Percentiles rank a stretch among this genome's conserved stretches.
Evolutionary conservation across 306 rosid genomes (phyloP).

Genomic region (Neltuma alba): DNA sequence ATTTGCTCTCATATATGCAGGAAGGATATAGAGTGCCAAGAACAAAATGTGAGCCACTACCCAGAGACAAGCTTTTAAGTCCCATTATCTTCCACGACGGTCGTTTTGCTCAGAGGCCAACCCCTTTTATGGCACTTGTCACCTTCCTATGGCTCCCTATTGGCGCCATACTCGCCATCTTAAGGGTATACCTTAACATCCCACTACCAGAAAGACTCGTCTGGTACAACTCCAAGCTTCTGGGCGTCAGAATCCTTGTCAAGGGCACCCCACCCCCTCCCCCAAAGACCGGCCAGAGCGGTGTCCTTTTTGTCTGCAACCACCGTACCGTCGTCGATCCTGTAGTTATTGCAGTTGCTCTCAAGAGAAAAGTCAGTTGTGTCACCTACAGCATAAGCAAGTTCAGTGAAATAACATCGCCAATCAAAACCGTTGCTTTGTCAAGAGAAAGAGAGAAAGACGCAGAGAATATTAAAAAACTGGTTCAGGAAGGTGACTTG

Average conservation of each 20-base stretch:
- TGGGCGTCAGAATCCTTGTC: neutral
- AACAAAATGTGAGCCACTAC: neutral
- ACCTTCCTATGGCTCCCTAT: neutral
- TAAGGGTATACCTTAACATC: neutral
- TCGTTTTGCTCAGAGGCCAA: neutral
- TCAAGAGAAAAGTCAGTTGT: neutral
- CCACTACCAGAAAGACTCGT: neutral
- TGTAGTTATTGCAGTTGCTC: neutral
- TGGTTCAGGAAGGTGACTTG: neutral
- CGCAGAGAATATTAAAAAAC: neutral
- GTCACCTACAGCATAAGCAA: neutral
- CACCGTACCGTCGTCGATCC: neutral
- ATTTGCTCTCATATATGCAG: too few species aligned
- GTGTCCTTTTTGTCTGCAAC: neutral
- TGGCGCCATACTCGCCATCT: neutral
- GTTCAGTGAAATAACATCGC: neutral
- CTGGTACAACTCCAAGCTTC: neutral
- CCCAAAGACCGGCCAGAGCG: neutral
- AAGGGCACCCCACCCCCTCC: neutral
- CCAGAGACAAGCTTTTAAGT: neutral
- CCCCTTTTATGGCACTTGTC: neutral
- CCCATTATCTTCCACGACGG: constrained; percentile 4
- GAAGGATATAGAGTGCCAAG: neutral
- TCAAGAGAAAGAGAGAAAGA: neutral
- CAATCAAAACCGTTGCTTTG: neutral